Base-by-base conservation (phyloP, 768 basidiomycete genomes). In the Hericium erinaceus region DNA sequence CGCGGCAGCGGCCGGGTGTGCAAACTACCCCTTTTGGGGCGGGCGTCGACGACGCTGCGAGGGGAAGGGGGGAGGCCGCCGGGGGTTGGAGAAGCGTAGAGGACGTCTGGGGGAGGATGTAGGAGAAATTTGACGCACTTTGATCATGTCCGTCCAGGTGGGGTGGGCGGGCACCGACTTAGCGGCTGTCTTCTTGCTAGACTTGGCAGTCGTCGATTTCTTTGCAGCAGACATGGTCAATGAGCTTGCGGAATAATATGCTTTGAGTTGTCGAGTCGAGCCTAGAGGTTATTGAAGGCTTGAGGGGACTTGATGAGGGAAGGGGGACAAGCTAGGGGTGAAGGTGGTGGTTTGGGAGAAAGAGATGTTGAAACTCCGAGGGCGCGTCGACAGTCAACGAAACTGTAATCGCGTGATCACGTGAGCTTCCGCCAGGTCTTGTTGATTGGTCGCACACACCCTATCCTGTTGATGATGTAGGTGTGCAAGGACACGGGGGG, bases 81-180 rank as follows among this genome's bases (percentile, higher is more conserved):
- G 62, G 64, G 56, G 60, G 53, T 54, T 56, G 62, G 63, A 55
- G 57, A 28, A 56, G 39, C 24, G 55, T 55, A 39, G 46, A 39
- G 20, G 55, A 44, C 12, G 63, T 58, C 55, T 50, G 40, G 20
- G 10, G 39, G 50, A 52, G 46, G 41, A 37, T 52, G 49, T 54
- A 67, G 52, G 33, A 38, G 55, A 55, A 60, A 49, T 51, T 48
- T 53, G 57, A 61, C 77, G 68, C 65, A 87, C 87, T 78, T 88
- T 89, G 70, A 90, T 89, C 87, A 90, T 90, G 56, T 89, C 86
- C 57, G 79, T 70, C 83, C 84, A 86, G 58, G 78, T 68, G 12
- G 84, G 84, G 64, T 85, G 83, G 44, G 78, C 58, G 55, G 69
- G 62, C 26, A 66, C 62, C 57, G 75, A 66, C 50, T 73, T 73